Evolutionary conservation across 2,329 filamentous ascomycete genomes (phyloP).

Genomic region (Venturia effusa): DNA sequence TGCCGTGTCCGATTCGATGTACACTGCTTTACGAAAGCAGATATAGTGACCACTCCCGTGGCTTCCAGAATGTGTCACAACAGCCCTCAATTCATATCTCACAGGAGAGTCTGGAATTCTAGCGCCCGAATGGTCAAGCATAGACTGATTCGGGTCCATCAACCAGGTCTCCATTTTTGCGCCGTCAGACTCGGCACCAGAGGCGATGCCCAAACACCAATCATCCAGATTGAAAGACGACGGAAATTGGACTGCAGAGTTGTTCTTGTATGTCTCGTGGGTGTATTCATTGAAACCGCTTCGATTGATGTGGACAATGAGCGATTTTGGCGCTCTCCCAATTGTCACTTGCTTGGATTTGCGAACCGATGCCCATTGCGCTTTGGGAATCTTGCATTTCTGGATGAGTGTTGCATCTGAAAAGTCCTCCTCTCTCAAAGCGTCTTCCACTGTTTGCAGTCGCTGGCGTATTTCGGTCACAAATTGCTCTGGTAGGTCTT

Average conservation of each 20-base stretch:
- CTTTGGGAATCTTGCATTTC: slow-evolving; percentile 38
- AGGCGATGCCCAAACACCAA: slow-evolving; percentile 62
- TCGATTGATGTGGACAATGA: slow-evolving; percentile 82
- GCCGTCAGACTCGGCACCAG: slow-evolving; percentile 19
- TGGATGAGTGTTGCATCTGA: slow-evolving; percentile 43
- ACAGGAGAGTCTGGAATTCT: slow-evolving; percentile 24
- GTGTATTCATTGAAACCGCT: slow-evolving; percentile 82
- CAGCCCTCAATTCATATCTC: slow-evolving; percentile 66
- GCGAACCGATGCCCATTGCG: slow-evolving; percentile 61
- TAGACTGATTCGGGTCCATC: slow-evolving; percentile 56
- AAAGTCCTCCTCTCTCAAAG: slow-evolving; percentile 71
- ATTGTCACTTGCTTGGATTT: slow-evolving; percentile 88
- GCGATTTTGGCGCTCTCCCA: slow-evolving; percentile 65
- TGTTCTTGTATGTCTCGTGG: slow-evolving; percentile 72
- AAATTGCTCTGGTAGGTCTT: slow-evolving; percentile 31
- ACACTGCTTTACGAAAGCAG: slow-evolving; percentile 60
- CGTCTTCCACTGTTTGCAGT: slow-evolving; percentile 55
- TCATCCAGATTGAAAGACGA: slow-evolving; percentile 60
- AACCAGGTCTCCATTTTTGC: slow-evolving; percentile 43
- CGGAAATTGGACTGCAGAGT: slow-evolving; percentile 68
- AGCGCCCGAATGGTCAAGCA: slow-evolving; percentile 47
- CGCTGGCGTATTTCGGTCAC: slow-evolving; percentile 37
- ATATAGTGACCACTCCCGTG: slow-evolving; percentile 97
- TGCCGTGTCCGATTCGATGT: slow-evolving; percentile 6
- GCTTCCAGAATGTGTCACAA: slow-evolving; percentile 78